Base-by-base conservation (phyloP, 106 monocot genomes). In the Triglochin maritima region DNA sequence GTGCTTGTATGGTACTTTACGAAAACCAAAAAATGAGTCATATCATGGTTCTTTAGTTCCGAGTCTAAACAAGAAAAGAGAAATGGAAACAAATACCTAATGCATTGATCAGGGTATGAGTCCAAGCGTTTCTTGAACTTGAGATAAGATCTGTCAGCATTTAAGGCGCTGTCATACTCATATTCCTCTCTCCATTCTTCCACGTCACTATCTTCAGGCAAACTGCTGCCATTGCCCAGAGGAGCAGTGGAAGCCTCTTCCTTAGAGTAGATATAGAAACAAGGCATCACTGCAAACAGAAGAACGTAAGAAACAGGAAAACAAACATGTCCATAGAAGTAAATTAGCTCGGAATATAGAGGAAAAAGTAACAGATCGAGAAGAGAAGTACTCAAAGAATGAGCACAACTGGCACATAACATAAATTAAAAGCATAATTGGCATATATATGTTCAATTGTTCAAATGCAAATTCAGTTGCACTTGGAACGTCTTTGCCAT, bases 111-210 rank as follows among this genome's bases (percentile, higher is more conserved):
- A 43, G 98, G 98, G 65, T 57, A 69, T 65, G 76, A 71, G 75
- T 98, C 98, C 72, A 98, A 46, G 41, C 63, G 76, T 84, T 98
- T 98, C 91, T 98, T 98, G 81, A 98, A 98, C 76, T 98, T 98
- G 44, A 98, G 72, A 59, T 86, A 98, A 53, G 79, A 86, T 58
- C 98, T 81, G 47, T 92, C 91, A 47, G 88, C 98, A 62, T 77
- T 71, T 54, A 98, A 67, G 69, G 98, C 88, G 67, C 68, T 86
- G 67, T 98, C 98, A 79, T 98, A 86, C 63, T 98, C 98, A 67
- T 98, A 92, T 76, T 98, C 98, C 43, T 52, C 82, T 81, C 86
- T 86, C 98, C 98, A 98, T 48, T 48, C 77, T 71, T 98, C 92
- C 11, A 67, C 84, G 4, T 80, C 84, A 62, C 75, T 54, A 15